Conservation (phyloP, 75 land plant genomes). For the Sequoiadendron giganteum region DNA sequence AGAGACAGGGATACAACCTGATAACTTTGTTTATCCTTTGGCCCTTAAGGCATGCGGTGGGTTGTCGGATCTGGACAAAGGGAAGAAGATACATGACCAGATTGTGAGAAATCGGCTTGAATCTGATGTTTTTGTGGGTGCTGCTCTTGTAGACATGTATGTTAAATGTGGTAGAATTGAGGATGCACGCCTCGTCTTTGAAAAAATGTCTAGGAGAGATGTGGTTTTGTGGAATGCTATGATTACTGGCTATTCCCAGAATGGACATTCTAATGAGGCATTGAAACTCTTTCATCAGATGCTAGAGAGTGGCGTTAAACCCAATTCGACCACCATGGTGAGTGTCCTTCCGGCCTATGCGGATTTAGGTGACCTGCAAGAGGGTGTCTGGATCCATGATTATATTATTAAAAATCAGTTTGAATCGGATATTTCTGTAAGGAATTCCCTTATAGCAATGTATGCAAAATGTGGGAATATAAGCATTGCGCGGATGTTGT, state of each 20-base stretch:
- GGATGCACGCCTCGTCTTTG: conserved; percentile 27
- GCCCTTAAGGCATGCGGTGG: conserved; percentile 22
- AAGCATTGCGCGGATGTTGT: conserved; percentile 10
- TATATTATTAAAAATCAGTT: background rate
- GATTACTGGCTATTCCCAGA: conserved; percentile 21
- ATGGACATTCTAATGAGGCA: conserved; percentile 16
- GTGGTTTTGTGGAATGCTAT: conserved; percentile 25
- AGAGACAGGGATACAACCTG: conserved; percentile 17
- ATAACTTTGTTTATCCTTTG: conserved; percentile 9
- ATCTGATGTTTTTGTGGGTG: conserved; percentile 1
- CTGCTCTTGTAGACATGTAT: conserved; percentile 22
- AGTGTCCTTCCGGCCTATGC: conserved; percentile 18
- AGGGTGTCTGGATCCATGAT: conserved; percentile 19
- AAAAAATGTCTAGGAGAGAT: conserved; percentile 4
- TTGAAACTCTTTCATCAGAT: conserved; percentile 11
- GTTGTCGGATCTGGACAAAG: conserved; percentile 9
- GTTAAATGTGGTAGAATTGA: conserved; percentile 18
- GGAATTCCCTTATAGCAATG: conserved; percentile 30
- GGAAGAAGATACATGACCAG: conserved; percentile 15
- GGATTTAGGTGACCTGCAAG: conserved; percentile 5
- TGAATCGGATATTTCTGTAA: conserved; percentile 14
- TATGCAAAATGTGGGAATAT: conserved; percentile 30
- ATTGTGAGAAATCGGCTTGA: conserved; percentile 21
- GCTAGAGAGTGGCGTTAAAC: background rate
- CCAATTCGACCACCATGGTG: conserved; percentile 18